These are phyloP conservation scores for Symbiodinium natans DNA, from an alignment of 73 alveolate genomes.

Conservation along the genomic window DNA sequence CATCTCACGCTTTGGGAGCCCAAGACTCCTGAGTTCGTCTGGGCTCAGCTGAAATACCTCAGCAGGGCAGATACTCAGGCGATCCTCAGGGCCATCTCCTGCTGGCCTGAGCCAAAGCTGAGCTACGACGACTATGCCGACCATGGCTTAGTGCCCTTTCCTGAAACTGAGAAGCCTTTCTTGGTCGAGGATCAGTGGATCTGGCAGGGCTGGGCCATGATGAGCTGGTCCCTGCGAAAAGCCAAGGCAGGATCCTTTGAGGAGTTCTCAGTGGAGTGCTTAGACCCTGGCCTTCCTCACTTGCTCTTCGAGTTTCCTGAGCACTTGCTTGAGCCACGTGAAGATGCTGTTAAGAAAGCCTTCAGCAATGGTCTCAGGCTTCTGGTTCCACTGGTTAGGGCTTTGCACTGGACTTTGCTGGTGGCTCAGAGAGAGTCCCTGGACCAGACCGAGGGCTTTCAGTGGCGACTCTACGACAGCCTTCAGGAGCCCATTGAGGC, in stretches of 20 bases:
- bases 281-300: background rate
- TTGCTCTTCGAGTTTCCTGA: background rate
- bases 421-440: constrained; percentile 15
- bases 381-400: background rate
- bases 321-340: background rate
- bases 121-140: background rate
- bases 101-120: background rate
- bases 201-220: background rate
- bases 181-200: background rate
- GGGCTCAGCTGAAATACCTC: background rate
- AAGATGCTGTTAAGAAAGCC: background rate
- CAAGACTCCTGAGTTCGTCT: background rate
- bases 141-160: no score
- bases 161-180: background rate
- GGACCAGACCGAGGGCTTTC: no score
- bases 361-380: background rate
- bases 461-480: no score
- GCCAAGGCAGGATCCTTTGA: background rate
- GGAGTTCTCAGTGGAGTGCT: background rate
- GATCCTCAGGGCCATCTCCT: background rate
- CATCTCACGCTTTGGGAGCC: background rate
- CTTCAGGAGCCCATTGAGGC: no score
- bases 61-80: background rate
- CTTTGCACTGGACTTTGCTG: background rate
- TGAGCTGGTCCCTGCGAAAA: background rate